A percentile compares a stretch with the other conserved stretches of the same genome.
phyloP scores from a whole-genome alignment of 768 basidiomycete species.

The Steccherinum ochraceum region DNA sequence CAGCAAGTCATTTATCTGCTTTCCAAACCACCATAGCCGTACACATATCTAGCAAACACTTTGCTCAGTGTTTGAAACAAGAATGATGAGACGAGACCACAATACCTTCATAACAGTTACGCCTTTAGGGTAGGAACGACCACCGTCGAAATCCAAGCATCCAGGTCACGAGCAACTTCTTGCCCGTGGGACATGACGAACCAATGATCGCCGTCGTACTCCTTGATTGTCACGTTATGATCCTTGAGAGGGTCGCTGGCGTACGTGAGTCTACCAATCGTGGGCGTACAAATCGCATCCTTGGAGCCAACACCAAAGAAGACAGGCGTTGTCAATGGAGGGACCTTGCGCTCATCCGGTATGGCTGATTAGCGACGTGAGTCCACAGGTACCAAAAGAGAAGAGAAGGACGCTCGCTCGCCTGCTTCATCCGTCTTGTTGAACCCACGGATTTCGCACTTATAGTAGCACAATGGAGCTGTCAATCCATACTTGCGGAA shows the following conservation, averaged over 20 bases:
- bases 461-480: constrained; percentile 34
- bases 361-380: constrained; percentile 9
- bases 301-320: constrained; percentile 30
- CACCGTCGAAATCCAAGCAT: constrained; percentile 1
- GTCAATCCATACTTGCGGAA: constrained; percentile 26
- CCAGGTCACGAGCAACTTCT: constrained; percentile 3
- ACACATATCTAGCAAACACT: no score
- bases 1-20: no score
- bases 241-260: background rate
- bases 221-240: constrained; percentile 2
- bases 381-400: background rate
- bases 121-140: background rate
- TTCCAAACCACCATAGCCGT: no score
- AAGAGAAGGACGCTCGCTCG: no score
- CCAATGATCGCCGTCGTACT: constrained; percentile 5
- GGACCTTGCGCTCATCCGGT: constrained; percentile 21
- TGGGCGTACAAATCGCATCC: constrained; percentile 28
- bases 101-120: no score
- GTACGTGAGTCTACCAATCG: background rate
- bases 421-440: constrained; percentile 3
- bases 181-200: constrained; percentile 3
- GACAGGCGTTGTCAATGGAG: constrained; percentile 22
- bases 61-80: no score
- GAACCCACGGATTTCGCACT: constrained; percentile 11
- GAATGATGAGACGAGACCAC: no score